A percentile compares a stretch with the other conserved stretches of the same genome.
Evolutionary conservation across 2,329 filamentous ascomycete species (phyloP).

Genomic region (Verticillium isaacii): DNA sequence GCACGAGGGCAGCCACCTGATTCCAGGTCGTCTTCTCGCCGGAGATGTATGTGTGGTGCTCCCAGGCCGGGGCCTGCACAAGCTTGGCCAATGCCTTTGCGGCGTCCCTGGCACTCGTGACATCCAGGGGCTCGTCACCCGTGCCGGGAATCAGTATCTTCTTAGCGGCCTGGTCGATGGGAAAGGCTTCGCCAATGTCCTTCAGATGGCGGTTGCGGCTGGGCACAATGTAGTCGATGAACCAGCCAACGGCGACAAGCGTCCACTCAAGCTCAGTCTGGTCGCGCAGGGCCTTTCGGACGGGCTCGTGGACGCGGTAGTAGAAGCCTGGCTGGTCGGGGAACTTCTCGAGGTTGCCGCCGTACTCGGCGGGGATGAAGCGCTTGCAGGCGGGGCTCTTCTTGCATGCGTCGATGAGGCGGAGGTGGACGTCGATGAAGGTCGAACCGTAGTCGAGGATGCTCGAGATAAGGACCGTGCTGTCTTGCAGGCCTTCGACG

Average conservation of each 20-base stretch:
- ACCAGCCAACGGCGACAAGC: slow-evolving; percentile 10
- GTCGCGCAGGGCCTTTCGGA: slow-evolving; percentile 3
- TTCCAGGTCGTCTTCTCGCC: slow-evolving; percentile 8
- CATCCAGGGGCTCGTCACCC: slow-evolving; percentile 5
- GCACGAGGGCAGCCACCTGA: not conserved
- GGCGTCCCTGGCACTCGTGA: slow-evolving; percentile 7
- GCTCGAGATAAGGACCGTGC: slow-evolving; percentile 9
- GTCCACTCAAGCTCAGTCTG: slow-evolving; percentile 13
- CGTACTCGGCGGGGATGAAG: slow-evolving; percentile 14
- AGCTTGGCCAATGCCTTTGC: slow-evolving; percentile 7
- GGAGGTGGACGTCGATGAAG: slow-evolving; percentile 9
- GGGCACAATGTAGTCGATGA: slow-evolving; percentile 11
- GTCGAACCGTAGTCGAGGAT: slow-evolving; percentile 8
- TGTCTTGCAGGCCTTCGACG: slow-evolving; percentile 3
- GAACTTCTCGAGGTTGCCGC: slow-evolving; percentile 6
- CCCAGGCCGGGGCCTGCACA: slow-evolving; percentile 5
- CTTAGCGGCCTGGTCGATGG: slow-evolving; percentile 2
- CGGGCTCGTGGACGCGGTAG: slow-evolving; percentile 2
- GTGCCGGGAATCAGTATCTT: slow-evolving; percentile 4
- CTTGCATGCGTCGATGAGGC: slow-evolving; percentile 12
- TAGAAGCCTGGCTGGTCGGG: slow-evolving; percentile 14
- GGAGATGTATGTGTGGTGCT: slow-evolving; percentile 7
- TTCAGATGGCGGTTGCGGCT: slow-evolving; percentile 6
- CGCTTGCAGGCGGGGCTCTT: slow-evolving; percentile 9
- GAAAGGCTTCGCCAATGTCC: slow-evolving; percentile 6